Evolutionary conservation across 2,329 filamentous ascomycete species (phyloP), one percentile per base, ranked within the genome.

Genomic region (Pyrenochaeta sp.): DNA sequence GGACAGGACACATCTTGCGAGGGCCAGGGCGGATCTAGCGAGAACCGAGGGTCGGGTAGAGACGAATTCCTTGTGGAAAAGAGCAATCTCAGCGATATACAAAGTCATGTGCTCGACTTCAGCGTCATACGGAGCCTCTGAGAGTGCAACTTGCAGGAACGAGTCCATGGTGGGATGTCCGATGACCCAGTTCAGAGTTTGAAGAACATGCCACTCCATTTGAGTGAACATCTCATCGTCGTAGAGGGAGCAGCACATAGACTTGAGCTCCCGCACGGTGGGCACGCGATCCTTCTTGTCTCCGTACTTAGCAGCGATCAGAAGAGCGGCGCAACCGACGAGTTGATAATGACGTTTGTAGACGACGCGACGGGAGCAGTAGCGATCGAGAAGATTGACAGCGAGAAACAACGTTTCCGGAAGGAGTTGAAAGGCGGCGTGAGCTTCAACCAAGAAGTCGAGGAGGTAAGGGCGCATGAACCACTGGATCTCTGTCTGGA

Each of bases 161-260:
- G 88, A 89, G 73, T 97, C 93, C 56, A 96, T 89, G 19, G 94
- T 97, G 1, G 94, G 92, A 75, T 97, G 93, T 41, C 94, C 94
- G 58, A 99, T 89, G 58, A 87, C 85, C 94, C 94, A 99, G 71
- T 95, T 90, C 47, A 99, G 83, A 1, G 94, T 99, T 76, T 96
- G 95, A 61, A 99, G 82, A 24, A 99, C 93, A 72, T 99, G 94
- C 92, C 95, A 97, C 77, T 99, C 94, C 94, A 99, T 99, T 74
- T 99, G 94, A 8, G 92, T 93, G 77, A 99, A 99, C 94, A 99
- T 99, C 76, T 96, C 93, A 35, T 96, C 91, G 65, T 99, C 94
- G 75, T 99, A 99, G 26, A 97, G 82, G 24, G 89, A 92, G 76
- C 94, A 97, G 82, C 94, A 99, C 94, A 99, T 97, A 59, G 93